A percentile compares a stretch with the other conserved stretches of the same genome.
Conservation (phyloP, 192 early-diverging fungal species). For the Pecoramyces ruminantium region DNA sequence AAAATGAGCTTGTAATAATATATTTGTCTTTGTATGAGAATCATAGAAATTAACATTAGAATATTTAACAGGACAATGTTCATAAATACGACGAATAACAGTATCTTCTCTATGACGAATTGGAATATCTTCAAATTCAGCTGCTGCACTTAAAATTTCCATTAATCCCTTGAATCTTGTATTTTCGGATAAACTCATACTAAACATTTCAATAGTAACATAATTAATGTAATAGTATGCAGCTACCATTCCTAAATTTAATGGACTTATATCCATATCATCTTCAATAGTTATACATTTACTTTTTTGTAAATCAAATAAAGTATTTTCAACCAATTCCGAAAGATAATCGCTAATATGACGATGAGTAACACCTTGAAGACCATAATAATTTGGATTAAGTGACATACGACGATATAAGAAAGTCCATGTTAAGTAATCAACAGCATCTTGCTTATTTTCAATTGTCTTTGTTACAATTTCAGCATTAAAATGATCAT, state of each 20-base stretch:
- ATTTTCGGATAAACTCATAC: conserved; percentile 62
- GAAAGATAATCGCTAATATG: conserved; percentile 87
- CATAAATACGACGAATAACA: conserved; percentile 60
- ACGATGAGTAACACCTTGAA: conserved; percentile 67
- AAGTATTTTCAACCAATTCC: conserved; percentile 80
- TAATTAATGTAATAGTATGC: conserved; percentile 95
- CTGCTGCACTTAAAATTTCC: conserved; percentile 82
- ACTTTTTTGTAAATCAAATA: conserved; percentile 68
- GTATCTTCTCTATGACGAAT: conserved; percentile 85
- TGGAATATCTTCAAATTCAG: conserved; percentile 82
- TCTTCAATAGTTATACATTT: conserved; percentile 62
- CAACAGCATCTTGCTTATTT: conserved; percentile 96
- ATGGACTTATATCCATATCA: conserved; percentile 54
- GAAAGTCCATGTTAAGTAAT: conserved; percentile 98
- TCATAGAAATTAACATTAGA: conserved; percentile 57
- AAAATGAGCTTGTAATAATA: conserved; percentile 93
- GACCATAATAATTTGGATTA: conserved; percentile 85
- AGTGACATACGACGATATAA: conserved; percentile 86
- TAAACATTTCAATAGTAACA: conserved; percentile 84
- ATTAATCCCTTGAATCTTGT: conserved; percentile 82
- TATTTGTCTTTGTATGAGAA: conserved; percentile 80
- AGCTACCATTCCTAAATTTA: conserved; percentile 94
- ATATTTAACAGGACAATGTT: conserved; percentile 63
- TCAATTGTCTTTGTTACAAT: conserved; percentile 86
- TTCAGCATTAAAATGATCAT: conserved; percentile 95